These are phyloP conservation scores for Nakataea oryzae DNA, from an alignment of 2,329 filamentous ascomycete genomes.

Conservation along the genomic window DNA sequence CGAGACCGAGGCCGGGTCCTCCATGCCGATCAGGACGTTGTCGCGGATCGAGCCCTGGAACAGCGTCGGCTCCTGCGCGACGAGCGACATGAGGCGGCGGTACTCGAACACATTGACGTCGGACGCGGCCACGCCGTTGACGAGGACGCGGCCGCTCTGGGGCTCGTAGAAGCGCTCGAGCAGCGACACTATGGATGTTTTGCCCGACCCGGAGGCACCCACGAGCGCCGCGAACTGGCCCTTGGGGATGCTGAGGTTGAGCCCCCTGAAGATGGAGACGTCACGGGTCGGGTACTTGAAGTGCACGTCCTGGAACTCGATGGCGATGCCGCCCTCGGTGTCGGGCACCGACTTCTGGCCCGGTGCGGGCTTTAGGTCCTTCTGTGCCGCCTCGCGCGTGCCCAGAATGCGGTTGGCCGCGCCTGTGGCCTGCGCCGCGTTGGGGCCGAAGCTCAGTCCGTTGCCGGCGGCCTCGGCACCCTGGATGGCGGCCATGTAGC, in stretches of 20 bases:
- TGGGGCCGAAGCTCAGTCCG: slow-evolving; percentile 57
- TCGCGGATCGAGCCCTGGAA: slow-evolving; percentile 61
- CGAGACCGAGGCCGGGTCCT: slow-evolving; percentile 33
- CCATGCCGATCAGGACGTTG: slow-evolving; percentile 57
- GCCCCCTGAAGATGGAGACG: slow-evolving; percentile 44
- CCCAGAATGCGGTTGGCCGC: slow-evolving; percentile 50
- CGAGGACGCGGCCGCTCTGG: slow-evolving; percentile 50
- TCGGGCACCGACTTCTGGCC: slow-evolving; percentile 28
- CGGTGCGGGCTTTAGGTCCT: slow-evolving; percentile 17
- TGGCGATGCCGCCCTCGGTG: slow-evolving; percentile 37
- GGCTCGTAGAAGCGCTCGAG: slow-evolving; percentile 64
- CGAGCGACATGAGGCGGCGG: slow-evolving; percentile 55
- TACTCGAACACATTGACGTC: slow-evolving; percentile 51
- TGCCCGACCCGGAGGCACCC: slow-evolving; percentile 60
- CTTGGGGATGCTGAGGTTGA: slow-evolving; percentile 55
- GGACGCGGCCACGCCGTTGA: slow-evolving; percentile 50
- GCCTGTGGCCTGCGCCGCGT: slow-evolving; percentile 47
- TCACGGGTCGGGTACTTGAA: slow-evolving; percentile 52
- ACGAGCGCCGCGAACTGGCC: slow-evolving; percentile 64
- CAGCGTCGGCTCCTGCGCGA: slow-evolving; percentile 64
- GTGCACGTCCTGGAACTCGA: slow-evolving; percentile 45
- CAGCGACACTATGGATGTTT: slow-evolving; percentile 55
- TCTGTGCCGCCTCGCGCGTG: slow-evolving; percentile 31
- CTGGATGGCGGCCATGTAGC: slow-evolving; percentile 57
- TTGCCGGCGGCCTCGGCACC: slow-evolving; percentile 58